A percentile compares a stretch with the other conserved stretches of the same genome.
Conservation (phyloP, 768 basidiomycete species). For the Serpula lacrymans region DNA sequence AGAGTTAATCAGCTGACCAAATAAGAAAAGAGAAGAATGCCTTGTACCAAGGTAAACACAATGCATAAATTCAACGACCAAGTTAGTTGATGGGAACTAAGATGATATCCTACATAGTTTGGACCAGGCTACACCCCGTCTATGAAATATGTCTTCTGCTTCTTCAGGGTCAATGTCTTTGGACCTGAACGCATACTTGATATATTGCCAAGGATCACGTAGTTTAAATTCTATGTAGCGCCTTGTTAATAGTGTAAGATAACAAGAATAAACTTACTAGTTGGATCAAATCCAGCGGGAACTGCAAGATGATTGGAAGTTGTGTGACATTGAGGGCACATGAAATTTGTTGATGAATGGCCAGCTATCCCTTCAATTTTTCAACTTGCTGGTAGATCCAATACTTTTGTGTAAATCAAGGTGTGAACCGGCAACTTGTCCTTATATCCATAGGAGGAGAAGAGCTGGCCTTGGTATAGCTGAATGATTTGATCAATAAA, state of each 20-base stretch:
- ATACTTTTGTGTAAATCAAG: conserved; percentile 7
- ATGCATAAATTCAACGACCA: no score
- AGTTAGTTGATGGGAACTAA: conserved; percentile 10
- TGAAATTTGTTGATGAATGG: no score
- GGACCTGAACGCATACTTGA: conserved; percentile 15
- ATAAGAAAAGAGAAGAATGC: no score
- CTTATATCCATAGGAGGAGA: background rate
- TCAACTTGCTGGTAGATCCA: conserved; percentile 18
- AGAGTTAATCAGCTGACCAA: conserved; percentile 11
- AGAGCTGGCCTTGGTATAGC: conserved; percentile 11
- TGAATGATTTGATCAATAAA: conserved; percentile 7
- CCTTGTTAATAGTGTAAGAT: no score
- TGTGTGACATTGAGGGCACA: no score
- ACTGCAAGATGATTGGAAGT: no score
- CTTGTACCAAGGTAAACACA: no score
- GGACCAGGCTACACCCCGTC: conserved; percentile 12
- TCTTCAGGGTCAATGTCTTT: conserved; percentile 5
- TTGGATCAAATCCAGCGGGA: no score
- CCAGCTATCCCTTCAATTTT: conserved; percentile 11
- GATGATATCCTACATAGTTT: conserved; percentile 8
- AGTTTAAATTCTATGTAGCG: no score
- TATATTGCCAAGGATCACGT: no score
- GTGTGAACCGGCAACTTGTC: conserved; percentile 5
- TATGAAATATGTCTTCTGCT: conserved; percentile 12
- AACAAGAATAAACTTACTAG: no score